Base-by-base conservation (phyloP, 2,329 filamentous ascomycete genomes). In the Coleophoma crateriformis region DNA sequence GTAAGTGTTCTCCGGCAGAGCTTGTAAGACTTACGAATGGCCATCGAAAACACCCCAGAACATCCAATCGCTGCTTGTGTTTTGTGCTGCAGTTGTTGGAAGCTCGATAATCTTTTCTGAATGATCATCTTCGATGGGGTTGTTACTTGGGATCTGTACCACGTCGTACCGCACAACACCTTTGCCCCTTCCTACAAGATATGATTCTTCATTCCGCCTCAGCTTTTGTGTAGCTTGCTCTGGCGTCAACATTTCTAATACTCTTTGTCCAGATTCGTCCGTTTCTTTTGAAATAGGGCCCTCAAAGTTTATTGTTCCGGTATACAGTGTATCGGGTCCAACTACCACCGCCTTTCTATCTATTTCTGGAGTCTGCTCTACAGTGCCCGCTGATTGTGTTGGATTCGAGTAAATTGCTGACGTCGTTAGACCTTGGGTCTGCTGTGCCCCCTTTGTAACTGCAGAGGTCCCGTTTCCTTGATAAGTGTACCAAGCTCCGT, bases 31-130 rank as follows among this genome's bases (percentile, higher is more conserved):
- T 69, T 73, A 92, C 89, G 88, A 89, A 69, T 99, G 94, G 0
- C 94, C 94, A 65, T 99, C 94, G 68, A 97, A 99, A 15, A 99
- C 91, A 50, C 91, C 94, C 94, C 95, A 99, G 68, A 99, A 99
- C 90, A 97, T 97, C 94, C 94, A 99, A 69, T 99, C 95, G 54
- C 81, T 88, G 51, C 76, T 82, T 15, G 75, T 57, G 14, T 78
- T 75, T 8, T 38, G 33, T 5, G 35, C 77, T 67, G 33, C 65
- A 60, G 19, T 63, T 61, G 20, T 61, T 4, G 89, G 87, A 8
- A 96, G 82, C 68, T 97, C 89, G 43, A 99, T 90, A 62, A 97
- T 96, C 78, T 96, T 95, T 72, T 99, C 94, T 47, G 91, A 88
- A 65, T 99, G 94, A 64, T 99, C 95, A 64, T 99, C 94, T 71